phyloP scores from a whole-genome alignment of 805 yeast species.

The Kuraishia capsulata region DNA sequence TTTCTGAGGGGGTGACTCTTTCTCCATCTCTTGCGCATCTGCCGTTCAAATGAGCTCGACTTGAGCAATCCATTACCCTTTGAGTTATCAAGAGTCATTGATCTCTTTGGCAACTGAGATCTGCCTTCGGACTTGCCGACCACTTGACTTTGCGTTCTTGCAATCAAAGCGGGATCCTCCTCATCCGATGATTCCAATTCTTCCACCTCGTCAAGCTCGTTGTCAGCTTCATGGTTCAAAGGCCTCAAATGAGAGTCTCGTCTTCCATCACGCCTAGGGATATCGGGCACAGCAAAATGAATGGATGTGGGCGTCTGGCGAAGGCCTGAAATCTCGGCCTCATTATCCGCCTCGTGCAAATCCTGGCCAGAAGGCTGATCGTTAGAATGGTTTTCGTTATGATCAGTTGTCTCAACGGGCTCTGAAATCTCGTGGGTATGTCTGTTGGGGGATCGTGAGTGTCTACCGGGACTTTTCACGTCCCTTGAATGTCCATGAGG shows the following conservation, averaged over 20 bases:
- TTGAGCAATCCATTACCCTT: constrained; percentile 10
- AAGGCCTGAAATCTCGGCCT: not conserved
- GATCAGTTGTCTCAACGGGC: too few relatives aligned
- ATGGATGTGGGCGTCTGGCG: constrained; percentile 8
- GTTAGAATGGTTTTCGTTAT: too few relatives aligned
- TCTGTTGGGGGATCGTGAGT: too few relatives aligned
- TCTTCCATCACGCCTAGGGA: constrained; percentile 1
- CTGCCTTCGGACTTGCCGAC: constrained; percentile 2
- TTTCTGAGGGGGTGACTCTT: constrained; percentile 10
- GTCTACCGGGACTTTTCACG: too few relatives aligned
- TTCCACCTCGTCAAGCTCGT: not conserved
- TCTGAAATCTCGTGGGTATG: too few relatives aligned
- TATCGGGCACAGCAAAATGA: constrained; percentile 12
- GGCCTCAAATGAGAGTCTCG: too few relatives aligned
- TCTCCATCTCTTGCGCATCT: constrained; percentile 19
- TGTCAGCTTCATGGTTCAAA: too few relatives aligned
- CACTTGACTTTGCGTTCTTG: not conserved
- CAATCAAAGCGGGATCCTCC: not conserved
- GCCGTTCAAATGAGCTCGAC: constrained; percentile 41
- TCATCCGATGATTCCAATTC: not conserved
- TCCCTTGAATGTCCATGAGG: too few relatives aligned
- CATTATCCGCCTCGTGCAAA: not conserved
- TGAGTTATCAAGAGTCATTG: not conserved
- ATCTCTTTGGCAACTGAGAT: constrained; percentile 5
- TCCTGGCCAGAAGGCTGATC: too few relatives aligned